phyloP scores from a whole-genome alignment of 2,329 filamentous ascomycete genomes.

The Tolypocladium inflatum region DNA sequence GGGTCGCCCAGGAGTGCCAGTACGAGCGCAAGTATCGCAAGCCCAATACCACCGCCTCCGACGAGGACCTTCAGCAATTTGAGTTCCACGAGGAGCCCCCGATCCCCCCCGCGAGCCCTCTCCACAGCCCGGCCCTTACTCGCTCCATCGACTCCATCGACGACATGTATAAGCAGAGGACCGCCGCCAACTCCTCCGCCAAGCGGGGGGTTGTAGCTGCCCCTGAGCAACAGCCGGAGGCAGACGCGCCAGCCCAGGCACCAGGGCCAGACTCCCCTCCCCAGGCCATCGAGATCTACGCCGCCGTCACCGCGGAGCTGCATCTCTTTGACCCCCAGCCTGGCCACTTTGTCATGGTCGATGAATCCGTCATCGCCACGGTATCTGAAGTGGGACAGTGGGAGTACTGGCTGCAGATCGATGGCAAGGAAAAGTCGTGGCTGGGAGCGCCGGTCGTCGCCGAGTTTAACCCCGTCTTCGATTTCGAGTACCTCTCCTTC shows the following conservation, averaged over 20 bases:
- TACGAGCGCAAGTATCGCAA: slow-evolving; percentile 93
- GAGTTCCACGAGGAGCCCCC: slow-evolving; percentile 60
- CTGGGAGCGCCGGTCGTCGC: slow-evolving; percentile 76
- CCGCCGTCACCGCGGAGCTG: slow-evolving; percentile 70
- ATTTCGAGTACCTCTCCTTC: slow-evolving; percentile 97
- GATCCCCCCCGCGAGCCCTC: slow-evolving; percentile 54
- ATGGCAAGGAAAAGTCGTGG: slow-evolving; percentile 68
- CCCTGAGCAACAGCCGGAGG: slow-evolving; percentile 22
- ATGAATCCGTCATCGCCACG: slow-evolving; percentile 62
- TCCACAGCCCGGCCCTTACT: slow-evolving; percentile 47
- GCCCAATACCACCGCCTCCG: slow-evolving; percentile 68
- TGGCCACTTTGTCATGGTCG: slow-evolving; percentile 76
- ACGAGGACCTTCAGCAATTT: slow-evolving; percentile 73
- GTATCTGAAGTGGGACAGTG: slow-evolving; percentile 84
- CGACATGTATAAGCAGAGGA: slow-evolving; percentile 42
- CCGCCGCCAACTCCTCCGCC: slow-evolving; percentile 34
- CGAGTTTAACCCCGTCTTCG: slow-evolving; percentile 97
- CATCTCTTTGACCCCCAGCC: slow-evolving; percentile 89
- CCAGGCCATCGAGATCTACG: slow-evolving; percentile 61
- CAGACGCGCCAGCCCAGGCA: slow-evolving; percentile 14
- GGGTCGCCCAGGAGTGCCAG: slow-evolving; percentile 82
- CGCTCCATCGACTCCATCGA: slow-evolving; percentile 48
- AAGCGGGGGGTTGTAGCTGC: slow-evolving; percentile 30
- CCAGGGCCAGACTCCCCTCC: slow-evolving; percentile 35
- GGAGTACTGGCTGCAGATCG: slow-evolving; percentile 92